Evolutionary conservation across 2,329 filamentous ascomycete genomes (phyloP), one percentile per base, ranked within the genome.

Genomic region (Biscogniauxia mediterranea): DNA sequence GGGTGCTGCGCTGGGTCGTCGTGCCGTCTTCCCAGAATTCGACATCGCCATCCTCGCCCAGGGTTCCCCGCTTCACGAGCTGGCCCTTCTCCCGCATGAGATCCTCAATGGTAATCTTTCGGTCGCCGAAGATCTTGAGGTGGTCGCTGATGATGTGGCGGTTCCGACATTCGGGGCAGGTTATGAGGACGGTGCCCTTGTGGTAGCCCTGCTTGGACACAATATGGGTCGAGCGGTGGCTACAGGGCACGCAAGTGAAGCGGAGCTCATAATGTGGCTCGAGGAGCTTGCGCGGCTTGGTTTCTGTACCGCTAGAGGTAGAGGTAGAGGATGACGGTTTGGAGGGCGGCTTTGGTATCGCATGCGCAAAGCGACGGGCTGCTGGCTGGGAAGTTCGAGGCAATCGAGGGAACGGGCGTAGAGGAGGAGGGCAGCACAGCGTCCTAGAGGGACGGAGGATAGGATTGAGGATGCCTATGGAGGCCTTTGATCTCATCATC

Each of bases 121-220:
- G 82, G 67, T 93, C 86, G 42, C 88, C 89, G 71, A 95, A 95
- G 55, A 94, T 91, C 67, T 80, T 78, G 51, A 99, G 78, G 75
- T 99, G 91, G 75, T 99, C 95, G 71, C 88, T 90, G 70, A 99
- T 98, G 67, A 99, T 79, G 79, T 99, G 95, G 23, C 93, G 85
- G 73, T 92, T 93, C 71, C 89, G 88, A 77, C 95, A 99, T 3
- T 81, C 80, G 0, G 95, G 94, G 74, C 95, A 99, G 38, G 89
- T 89, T 66, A 98, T 93, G 60, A 99, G 81, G 4, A 95, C 89
- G 1, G 92, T 94, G 42, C 95, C 95, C 65, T 89, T 83, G 77
- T 98, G 93, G 74, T 99, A 99, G 32, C 92, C 95, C 73, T 98
- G 95, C 77, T 98, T 97, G 28, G 92, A 92, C 69, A 99, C 82